Evolutionary conservation across 164 flowering plant genomes (phyloP), one percentile per base, ranked within the genome.

Genomic region (Macadamia tetraphylla): DNA sequence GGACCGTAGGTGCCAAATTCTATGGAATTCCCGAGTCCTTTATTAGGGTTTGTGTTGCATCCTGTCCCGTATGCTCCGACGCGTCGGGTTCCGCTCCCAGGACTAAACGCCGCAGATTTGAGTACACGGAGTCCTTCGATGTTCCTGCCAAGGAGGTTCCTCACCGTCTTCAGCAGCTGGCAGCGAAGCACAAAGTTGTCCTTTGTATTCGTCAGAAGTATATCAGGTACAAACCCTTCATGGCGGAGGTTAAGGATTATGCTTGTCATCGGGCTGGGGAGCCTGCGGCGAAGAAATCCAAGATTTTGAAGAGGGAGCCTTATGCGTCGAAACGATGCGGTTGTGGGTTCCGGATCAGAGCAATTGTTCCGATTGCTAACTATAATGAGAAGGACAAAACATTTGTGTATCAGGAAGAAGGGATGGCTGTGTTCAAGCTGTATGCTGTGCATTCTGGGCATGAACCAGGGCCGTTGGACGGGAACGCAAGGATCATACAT

Each of bases 221-320:
- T 70, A 86, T 89, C 68, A 79, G 91, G 81, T 86, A 86, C 72
- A 89, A 89, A 79, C 96, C 96, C 1, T 89, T 89, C 69, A 88
- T 89, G 92, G 96, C 96, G 1, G 96, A 89, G 80, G 92, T 89
- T 43, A 89, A 89, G 79, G 96, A 89, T 75, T 89, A 89, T 71
- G 92, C 92, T 23, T 89, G 92, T 70, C 96, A 89, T 65, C 75
- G 96, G 71, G 92, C 92, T 0, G 96, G 96, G 9, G 89, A 87
- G 79, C 96, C 96, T 5, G 86, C 82, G 0, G 69, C 83, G 0
- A 88, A 88, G 86, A 85, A 83, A 70, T 81, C 90, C 0, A 82
- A 75, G 80, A 72, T 83, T 66, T 70, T 89, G 78, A 88, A 88
- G 80, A 78, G 92, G 80, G 92, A 89, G 67, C 90, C 89, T 0